These are phyloP conservation scores for Arabidopsis arenosa DNA, from an alignment of 345 rosid species.

Conservation along the genomic window DNA sequence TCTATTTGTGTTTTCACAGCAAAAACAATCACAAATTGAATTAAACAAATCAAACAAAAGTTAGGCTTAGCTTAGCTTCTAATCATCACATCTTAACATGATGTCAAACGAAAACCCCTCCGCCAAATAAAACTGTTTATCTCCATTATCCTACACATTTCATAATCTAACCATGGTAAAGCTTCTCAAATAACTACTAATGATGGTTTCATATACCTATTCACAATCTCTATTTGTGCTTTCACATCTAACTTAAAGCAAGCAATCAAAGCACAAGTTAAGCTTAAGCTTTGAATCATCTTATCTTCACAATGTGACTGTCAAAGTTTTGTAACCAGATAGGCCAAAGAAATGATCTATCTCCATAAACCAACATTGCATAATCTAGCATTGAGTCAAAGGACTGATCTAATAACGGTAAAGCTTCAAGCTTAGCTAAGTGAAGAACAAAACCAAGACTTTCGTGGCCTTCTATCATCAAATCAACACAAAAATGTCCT, in stretches of 20 bases:
- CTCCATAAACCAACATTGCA: not conserved
- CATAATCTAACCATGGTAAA: not conserved
- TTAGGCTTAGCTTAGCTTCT: not conserved
- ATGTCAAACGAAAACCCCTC: not conserved
- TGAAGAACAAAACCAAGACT: not conserved
- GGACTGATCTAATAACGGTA: not conserved
- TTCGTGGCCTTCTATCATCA: not conserved
- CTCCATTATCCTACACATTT: not conserved
- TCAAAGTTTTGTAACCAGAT: not conserved
- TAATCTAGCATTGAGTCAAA: not conserved
- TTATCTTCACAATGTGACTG: not conserved
- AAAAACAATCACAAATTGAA: not conserved
- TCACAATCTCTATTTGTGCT: not conserved
- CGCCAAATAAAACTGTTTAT: not conserved
- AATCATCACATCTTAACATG: not conserved
- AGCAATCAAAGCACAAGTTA: not conserved
- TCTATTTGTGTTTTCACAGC: not conserved
- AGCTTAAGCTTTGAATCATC: not conserved
- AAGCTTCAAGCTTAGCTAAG: not conserved
- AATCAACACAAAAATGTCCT: not conserved
- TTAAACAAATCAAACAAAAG: not conserved
- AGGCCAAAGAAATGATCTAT: not conserved
- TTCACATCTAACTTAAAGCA: not conserved
- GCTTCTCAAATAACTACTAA: not conserved
- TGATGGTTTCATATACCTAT: not conserved